Evolutionary conservation across 2,329 filamentous ascomycete genomes (phyloP).

Genomic region (Dothideomycetes sp.): DNA sequence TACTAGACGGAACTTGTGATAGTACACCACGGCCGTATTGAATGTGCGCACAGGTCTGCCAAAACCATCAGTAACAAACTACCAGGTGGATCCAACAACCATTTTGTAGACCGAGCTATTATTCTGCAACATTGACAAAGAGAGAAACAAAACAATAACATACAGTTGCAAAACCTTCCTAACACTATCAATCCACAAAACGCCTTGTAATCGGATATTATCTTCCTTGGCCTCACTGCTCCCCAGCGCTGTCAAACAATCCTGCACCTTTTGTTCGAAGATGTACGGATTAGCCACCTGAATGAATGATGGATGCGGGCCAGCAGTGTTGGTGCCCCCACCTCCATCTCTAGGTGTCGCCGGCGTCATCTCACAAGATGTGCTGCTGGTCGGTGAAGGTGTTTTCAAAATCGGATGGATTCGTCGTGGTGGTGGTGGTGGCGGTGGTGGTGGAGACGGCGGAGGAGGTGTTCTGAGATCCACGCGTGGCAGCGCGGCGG

Average conservation of each 20-base stretch:
- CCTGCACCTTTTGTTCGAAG: conserved; percentile 69
- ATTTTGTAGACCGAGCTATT: no score
- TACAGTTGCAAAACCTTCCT: conserved; percentile 69
- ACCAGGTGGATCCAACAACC: conserved; percentile 5
- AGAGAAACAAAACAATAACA: conserved; percentile 22
- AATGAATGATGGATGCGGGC: conserved; percentile 52
- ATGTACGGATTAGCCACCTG: conserved; percentile 64
- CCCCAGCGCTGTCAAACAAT: conserved; percentile 56
- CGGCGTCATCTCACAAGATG: background rate
- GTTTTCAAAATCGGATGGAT: no score
- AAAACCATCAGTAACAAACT: conserved; percentile 2
- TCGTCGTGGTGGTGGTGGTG: no score
- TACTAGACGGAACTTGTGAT: conserved; percentile 81
- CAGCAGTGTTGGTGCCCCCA: conserved; percentile 11
- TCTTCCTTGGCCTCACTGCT: conserved; percentile 67
- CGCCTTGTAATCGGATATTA: conserved; percentile 68
- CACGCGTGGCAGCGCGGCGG: no score
- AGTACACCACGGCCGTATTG: conserved; percentile 84
- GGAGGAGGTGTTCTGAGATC: no score
- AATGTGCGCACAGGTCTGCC: conserved; percentile 76
- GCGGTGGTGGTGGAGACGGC: no score
- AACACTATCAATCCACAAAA: conserved; percentile 80
- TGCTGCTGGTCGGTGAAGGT: no score
- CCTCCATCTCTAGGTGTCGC: background rate
- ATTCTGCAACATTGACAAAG: no score